Conservation (phyloP, 768 basidiomycete species). For the Phylloporus sp. region DNA sequence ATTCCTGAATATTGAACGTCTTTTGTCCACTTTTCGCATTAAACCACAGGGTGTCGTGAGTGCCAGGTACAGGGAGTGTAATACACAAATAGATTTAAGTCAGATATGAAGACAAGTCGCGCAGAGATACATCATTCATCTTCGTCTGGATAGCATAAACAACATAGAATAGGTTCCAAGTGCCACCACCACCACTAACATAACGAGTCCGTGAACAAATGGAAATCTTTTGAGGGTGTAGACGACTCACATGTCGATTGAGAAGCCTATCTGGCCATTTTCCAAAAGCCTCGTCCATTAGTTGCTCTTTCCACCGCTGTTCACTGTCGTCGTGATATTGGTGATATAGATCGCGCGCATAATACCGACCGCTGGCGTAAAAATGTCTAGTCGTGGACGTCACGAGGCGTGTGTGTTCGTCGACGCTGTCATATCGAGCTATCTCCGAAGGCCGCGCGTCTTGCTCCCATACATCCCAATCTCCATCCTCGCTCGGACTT, state of each 20-base stretch:
- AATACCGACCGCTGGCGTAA: conserved; percentile 18
- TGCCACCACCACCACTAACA: conserved; percentile 85
- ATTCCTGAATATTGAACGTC: conserved; percentile 41
- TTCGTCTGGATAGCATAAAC: conserved; percentile 55
- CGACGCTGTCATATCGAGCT: conserved; percentile 12
- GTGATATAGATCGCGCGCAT: conserved; percentile 14
- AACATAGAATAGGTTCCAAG: conserved; percentile 59
- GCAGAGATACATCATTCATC: conserved; percentile 32
- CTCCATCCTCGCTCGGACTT: neutral
- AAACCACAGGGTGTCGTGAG: neutral
- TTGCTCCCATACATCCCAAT: neutral
- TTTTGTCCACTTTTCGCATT: neutral
- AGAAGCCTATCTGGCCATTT: conserved; percentile 63
- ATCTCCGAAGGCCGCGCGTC: conserved; percentile 5
- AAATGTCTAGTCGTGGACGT: conserved; percentile 21
- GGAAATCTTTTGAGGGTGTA: neutral
- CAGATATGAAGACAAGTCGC: neutral
- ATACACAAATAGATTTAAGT: neutral
- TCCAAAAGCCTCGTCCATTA: conserved; percentile 56
- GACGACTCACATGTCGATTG: conserved; percentile 60
- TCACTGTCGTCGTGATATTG: conserved; percentile 19
- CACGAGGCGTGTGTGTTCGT: conserved; percentile 41
- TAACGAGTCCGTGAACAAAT: neutral
- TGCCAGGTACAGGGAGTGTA: neutral
- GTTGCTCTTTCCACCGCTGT: conserved; percentile 38